Percentiles rank a stretch among this genome's conserved stretches.
Evolutionary conservation across 257 asterid species (phyloP).

Genomic region (Sherardia arvensis): DNA sequence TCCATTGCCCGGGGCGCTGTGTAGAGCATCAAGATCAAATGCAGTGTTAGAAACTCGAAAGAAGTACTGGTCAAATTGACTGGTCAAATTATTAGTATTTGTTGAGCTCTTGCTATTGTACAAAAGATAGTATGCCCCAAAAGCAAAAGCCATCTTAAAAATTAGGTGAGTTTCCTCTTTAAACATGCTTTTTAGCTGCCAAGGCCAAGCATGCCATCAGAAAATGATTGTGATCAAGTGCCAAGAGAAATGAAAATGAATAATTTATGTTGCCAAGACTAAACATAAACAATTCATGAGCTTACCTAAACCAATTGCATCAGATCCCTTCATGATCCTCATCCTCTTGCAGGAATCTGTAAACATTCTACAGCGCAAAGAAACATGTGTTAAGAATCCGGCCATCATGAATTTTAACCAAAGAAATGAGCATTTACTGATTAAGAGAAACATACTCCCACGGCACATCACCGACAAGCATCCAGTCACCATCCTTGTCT

Average conservation of each 20-base stretch:
- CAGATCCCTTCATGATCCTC: constrained; percentile 39
- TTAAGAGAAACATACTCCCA: constrained; percentile 44
- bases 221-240: constrained; percentile 11
- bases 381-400: background rate
- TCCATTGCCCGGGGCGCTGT: constrained; percentile 27
- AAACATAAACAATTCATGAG: no score
- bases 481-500: constrained; percentile 96
- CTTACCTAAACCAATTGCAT: constrained; percentile 35
- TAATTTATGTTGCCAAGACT: constrained; percentile 2
- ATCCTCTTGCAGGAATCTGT: constrained; percentile 33
- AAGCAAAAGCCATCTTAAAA: constrained; percentile 4
- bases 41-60: background rate
- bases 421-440: background rate
- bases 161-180: constrained; percentile 7
- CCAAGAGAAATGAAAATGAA: background rate
- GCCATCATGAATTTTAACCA: no score
- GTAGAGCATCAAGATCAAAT: background rate
- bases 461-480: constrained; percentile 97
- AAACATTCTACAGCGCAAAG: constrained; percentile 27
- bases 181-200: constrained; percentile 1
- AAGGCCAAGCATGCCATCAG: background rate
- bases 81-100: background rate
- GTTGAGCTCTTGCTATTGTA: background rate
- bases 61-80: constrained; percentile 2
- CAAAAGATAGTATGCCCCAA: constrained; percentile 1